A percentile compares a stretch with the other conserved stretches of the same genome.
These are phyloP conservation scores for Epichloe glyceriae DNA, from an alignment of 2,329 filamentous ascomycete genomes.

Conservation along the genomic window DNA sequence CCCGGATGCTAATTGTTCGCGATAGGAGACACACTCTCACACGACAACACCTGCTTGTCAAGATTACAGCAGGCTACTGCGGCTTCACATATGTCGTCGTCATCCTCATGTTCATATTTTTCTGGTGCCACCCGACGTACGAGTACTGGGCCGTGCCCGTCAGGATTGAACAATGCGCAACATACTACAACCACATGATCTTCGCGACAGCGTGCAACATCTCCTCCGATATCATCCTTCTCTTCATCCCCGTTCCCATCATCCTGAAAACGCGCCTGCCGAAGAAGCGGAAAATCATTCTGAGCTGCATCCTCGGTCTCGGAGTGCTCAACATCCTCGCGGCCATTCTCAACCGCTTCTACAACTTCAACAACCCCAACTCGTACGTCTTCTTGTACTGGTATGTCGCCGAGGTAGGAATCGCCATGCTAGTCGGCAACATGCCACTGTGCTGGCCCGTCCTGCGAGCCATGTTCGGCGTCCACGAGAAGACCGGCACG, in stretches of 20 bases:
- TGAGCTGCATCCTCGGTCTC: conserved; percentile 42
- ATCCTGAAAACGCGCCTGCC: conserved; percentile 27
- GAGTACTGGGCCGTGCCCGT: conserved; percentile 40
- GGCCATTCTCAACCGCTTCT: conserved; percentile 47
- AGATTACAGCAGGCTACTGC: conserved; percentile 30
- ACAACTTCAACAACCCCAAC: conserved; percentile 44
- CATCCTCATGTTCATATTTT: conserved; percentile 35
- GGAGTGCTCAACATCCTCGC: conserved; percentile 43
- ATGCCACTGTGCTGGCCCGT: conserved; percentile 47
- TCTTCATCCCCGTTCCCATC: conserved; percentile 32
- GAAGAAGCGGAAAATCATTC: conserved; percentile 33
- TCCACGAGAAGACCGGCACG: conserved; percentile 10
- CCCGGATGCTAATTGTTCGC: neutral
- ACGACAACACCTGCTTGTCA: conserved; percentile 24
- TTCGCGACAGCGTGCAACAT: conserved; percentile 34
- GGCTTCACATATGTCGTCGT: conserved; percentile 32
- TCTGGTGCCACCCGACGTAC: conserved; percentile 39
- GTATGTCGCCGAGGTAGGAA: conserved; percentile 47
- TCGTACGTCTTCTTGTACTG: conserved; percentile 44
- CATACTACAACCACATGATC: conserved; percentile 34
- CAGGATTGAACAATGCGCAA: conserved; percentile 28
- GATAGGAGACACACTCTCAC: conserved; percentile 15
- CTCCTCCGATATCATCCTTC: conserved; percentile 30
- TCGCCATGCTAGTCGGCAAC: conserved; percentile 47
- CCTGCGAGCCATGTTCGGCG: conserved; percentile 28